A percentile compares a stretch with the other conserved stretches of the same genome.
phyloP scores from a whole-genome alignment of 2,329 filamentous ascomycete genomes.

The Nectriaceae sp. region DNA sequence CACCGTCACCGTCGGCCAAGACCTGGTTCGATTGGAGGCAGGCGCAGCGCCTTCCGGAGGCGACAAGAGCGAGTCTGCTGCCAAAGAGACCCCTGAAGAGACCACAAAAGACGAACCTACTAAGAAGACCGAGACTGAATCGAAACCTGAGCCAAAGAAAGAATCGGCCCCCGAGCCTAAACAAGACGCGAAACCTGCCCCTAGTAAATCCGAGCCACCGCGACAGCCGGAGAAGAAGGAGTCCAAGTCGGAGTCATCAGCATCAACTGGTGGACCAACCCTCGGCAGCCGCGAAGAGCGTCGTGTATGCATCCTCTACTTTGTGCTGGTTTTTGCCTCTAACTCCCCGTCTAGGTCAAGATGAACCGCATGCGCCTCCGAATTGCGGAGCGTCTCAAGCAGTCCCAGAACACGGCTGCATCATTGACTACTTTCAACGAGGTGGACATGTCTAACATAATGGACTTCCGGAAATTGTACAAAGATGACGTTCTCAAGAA shows the following conservation, averaged over 20 bases:
- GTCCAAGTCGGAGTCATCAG: constrained; percentile 18
- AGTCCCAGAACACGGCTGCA: constrained; percentile 97
- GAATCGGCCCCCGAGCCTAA: constrained; percentile 35
- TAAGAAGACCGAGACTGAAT: constrained; percentile 36
- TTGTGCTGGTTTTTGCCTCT: background rate
- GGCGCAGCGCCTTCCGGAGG: constrained; percentile 55
- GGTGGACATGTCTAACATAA: constrained; percentile 96
- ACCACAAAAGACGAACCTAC: constrained; percentile 41
- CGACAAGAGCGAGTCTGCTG: constrained; percentile 38
- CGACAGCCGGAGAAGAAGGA: constrained; percentile 30
- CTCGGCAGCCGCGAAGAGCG: constrained; percentile 82
- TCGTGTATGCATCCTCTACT: constrained; percentile 60
- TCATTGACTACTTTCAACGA: constrained; percentile 99
- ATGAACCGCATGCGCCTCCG: constrained; percentile 99
- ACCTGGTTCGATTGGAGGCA: constrained; percentile 82
- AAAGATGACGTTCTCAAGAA: constrained; percentile 97
- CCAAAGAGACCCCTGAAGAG: constrained; percentile 28
- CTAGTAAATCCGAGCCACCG: constrained; percentile 26
- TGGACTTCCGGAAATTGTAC: constrained; percentile 96
- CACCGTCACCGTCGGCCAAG: constrained; percentile 92
- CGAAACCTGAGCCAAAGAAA: constrained; percentile 39
- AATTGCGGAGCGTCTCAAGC: constrained; percentile 96
- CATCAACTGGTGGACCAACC: constrained; percentile 34
- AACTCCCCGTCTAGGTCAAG: constrained; percentile 68
- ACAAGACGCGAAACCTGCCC: constrained; percentile 31